phyloP scores from a whole-genome alignment of 2,329 filamentous ascomycete species.

The Coccinonectria pachysandricola region DNA sequence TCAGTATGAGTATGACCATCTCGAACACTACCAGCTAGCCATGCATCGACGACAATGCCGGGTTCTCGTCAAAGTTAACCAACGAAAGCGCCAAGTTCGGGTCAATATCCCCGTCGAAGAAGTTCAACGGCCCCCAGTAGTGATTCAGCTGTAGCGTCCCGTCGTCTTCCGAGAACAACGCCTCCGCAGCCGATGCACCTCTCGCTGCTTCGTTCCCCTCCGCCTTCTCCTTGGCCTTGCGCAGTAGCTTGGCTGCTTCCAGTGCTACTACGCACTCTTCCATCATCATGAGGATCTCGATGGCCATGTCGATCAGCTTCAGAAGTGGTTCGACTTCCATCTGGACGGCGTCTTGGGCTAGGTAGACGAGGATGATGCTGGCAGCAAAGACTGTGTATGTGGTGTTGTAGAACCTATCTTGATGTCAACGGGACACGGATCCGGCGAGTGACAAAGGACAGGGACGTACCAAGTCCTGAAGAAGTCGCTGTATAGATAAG shows the following conservation, averaged over 20 bases:
- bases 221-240: conserved; percentile 2
- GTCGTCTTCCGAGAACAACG: no score
- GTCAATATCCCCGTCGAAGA: conserved; percentile 7
- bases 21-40: no score
- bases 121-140: conserved; percentile 4
- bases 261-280: conserved; percentile 5
- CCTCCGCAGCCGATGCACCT: no score
- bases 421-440: not conserved
- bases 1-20: no score
- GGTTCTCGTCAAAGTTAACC: no score
- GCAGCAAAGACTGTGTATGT: conserved; percentile 6
- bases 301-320: conserved; percentile 2
- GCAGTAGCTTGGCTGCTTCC: conserved; percentile 2
- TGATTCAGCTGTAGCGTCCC: conserved; percentile 4
- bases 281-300: conserved; percentile 6
- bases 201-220: conserved; percentile 2
- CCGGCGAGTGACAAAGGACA: not conserved
- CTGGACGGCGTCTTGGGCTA: conserved; percentile 2
- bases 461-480: conserved; percentile 4
- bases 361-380: conserved; percentile 3
- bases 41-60: no score
- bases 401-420: conserved; percentile 5
- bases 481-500: conserved; percentile 5
- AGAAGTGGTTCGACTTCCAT: conserved; percentile 3
- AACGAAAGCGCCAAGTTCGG: conserved; percentile 6